These are phyloP conservation scores for Kappamyces sp. DNA, from an alignment of 192 early-diverging fungal species.

Conservation along the genomic window DNA sequence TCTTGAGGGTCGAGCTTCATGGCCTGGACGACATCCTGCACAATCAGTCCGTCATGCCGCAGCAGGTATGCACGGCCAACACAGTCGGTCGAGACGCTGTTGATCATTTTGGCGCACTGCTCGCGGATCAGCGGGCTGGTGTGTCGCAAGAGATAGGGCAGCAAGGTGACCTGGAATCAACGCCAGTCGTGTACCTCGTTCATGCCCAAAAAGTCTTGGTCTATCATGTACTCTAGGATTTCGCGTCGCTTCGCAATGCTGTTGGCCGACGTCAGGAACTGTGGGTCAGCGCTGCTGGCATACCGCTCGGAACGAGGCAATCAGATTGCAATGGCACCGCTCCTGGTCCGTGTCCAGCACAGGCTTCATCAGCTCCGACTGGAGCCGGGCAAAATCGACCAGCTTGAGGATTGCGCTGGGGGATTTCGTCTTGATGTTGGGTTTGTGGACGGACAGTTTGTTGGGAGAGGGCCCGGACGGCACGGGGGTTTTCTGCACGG, in stretches of 20 bases:
- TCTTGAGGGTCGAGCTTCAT: slow-evolving; percentile 25
- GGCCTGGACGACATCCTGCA: slow-evolving; percentile 21
- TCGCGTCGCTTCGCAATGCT: background rate
- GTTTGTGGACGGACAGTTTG: background rate
- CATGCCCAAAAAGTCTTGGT: slow-evolving; percentile 7
- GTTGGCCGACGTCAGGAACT: background rate
- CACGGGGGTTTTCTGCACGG: background rate
- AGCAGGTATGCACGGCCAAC: slow-evolving; percentile 40
- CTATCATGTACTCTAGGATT: background rate
- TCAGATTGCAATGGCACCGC: background rate
- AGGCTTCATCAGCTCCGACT: background rate
- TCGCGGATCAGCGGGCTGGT: slow-evolving; percentile 14
- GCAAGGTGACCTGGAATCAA: background rate
- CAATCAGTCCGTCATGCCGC: slow-evolving; percentile 3
- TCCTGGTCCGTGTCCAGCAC: background rate
- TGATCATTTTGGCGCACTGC: slow-evolving; percentile 32
- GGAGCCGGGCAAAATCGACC: background rate
- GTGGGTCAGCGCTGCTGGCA: background rate
- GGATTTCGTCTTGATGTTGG: background rate
- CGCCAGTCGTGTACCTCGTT: slow-evolving; percentile 5
- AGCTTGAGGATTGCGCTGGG: background rate
- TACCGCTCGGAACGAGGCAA: background rate
- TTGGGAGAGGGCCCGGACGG: background rate
- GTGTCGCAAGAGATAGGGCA: background rate
- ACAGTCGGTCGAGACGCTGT: slow-evolving; percentile 33